Percentiles rank a stretch among this genome's conserved stretches.
Conservation (phyloP, 495 filamentous ascomycete species). For the Aspergillus conjunctus region DNA sequence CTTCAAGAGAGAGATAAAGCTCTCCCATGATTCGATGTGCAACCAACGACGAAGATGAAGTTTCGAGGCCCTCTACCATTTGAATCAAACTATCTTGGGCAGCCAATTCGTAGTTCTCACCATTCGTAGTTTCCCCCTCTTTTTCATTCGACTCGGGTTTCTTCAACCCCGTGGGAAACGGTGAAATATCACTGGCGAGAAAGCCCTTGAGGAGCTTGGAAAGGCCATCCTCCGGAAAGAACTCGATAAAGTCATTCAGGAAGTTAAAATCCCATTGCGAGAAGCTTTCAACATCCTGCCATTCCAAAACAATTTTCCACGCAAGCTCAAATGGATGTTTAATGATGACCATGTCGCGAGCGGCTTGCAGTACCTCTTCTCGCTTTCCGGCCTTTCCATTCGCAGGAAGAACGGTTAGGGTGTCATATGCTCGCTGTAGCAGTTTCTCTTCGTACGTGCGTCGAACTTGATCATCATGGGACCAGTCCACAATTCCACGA, state of each 20-base stretch:
- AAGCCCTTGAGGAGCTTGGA: constrained; percentile 79
- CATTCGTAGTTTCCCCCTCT: constrained; percentile 29
- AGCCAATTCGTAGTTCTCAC: constrained; percentile 52
- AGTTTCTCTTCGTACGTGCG: constrained; percentile 89
- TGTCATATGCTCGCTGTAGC: constrained; percentile 76
- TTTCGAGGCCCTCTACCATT: constrained; percentile 81
- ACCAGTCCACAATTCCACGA: constrained; percentile 83
- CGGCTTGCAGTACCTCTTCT: constrained; percentile 68
- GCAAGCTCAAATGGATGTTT: constrained; percentile 88
- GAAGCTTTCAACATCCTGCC: constrained; percentile 75
- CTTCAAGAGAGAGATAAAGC: constrained; percentile 82
- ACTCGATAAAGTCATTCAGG: constrained; percentile 73
- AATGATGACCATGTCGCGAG: constrained; percentile 91
- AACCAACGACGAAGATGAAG: constrained; percentile 69
- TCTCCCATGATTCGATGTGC: constrained; percentile 83
- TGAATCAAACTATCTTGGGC: constrained; percentile 74
- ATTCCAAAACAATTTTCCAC: constrained; percentile 88
- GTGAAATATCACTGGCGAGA: constrained; percentile 79
- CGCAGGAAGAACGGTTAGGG: constrained; percentile 63
- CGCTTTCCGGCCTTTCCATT: constrained; percentile 69
- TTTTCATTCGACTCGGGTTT: constrained; percentile 28
- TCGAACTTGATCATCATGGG: constrained; percentile 79
- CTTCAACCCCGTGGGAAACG: constrained; percentile 59
- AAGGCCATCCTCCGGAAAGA: constrained; percentile 84
- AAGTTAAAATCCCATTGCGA: constrained; percentile 72